Evolutionary conservation across 805 yeast genomes (phyloP).

Genomic region (Millerozyma acaciae): DNA sequence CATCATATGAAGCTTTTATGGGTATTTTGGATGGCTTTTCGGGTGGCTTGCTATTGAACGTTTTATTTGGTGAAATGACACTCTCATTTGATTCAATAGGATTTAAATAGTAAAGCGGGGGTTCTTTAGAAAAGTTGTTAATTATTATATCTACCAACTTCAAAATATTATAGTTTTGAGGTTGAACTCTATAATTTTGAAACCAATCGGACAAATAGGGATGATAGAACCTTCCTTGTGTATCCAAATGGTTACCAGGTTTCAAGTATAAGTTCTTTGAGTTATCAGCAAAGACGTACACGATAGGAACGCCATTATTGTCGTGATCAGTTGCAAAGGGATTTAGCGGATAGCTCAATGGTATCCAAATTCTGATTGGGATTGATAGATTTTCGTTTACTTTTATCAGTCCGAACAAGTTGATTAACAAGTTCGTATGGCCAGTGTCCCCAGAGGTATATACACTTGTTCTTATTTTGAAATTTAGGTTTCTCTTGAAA

Average conservation of each 20-base stretch:
- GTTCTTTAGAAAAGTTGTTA: conserved; percentile 35
- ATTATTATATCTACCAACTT: conserved; percentile 28
- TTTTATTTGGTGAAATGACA: background rate
- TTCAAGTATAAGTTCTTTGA: conserved; percentile 37
- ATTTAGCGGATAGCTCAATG: conserved; percentile 60
- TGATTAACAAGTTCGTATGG: conserved; percentile 52
- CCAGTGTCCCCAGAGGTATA: conserved; percentile 54
- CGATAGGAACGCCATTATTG: conserved; percentile 53
- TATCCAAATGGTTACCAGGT: conserved; percentile 65
- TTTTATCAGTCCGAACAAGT: conserved; percentile 57
- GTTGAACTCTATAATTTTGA: conserved; percentile 10
- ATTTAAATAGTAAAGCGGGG: conserved; percentile 43
- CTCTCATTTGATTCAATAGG: too few species aligned
- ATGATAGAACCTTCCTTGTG: conserved; percentile 67
- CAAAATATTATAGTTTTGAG: conserved; percentile 22
- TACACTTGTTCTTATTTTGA: conserved; percentile 66
- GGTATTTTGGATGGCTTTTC: conserved; percentile 15
- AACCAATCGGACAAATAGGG: conserved; percentile 65
- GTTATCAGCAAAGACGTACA: conserved; percentile 56
- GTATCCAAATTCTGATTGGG: conserved; percentile 76
- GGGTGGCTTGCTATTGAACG: conserved; percentile 7
- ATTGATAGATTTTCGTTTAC: conserved; percentile 18
- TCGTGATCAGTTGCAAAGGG: conserved; percentile 8
- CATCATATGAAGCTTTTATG: background rate
- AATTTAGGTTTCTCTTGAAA: conserved; percentile 31